Evolutionary conservation across 2,329 filamentous ascomycete genomes (phyloP).

Genomic region (Pestalotiopsis sp.): DNA sequence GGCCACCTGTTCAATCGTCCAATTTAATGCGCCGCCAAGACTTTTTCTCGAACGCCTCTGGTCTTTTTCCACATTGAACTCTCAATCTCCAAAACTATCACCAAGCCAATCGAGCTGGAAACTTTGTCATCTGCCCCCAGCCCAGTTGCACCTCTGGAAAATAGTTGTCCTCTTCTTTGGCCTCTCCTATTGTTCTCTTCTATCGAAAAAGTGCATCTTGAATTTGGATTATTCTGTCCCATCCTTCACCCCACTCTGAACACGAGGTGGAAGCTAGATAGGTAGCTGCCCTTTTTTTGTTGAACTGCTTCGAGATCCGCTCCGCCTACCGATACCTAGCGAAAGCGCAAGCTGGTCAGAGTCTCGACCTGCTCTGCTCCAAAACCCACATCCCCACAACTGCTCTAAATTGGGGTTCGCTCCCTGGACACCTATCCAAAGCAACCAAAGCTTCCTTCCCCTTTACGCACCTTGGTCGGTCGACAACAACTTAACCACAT

Average conservation of each 20-base stretch:
- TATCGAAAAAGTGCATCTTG: too few relatives aligned
- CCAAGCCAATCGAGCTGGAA: not conserved
- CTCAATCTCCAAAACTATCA: not conserved
- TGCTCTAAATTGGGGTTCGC: constrained; percentile 2
- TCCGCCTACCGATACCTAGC: not conserved
- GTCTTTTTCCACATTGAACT: not conserved
- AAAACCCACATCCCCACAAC: constrained; percentile 5
- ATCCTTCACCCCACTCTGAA: not conserved
- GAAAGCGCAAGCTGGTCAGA: not conserved
- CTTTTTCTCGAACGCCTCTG: not conserved
- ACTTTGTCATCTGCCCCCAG: not conserved
- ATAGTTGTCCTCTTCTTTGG: not conserved
- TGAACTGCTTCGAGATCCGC: not conserved
- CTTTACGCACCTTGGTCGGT: not conserved
- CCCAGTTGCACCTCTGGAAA: not conserved
- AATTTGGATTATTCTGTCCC: not conserved
- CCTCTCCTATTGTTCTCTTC: not conserved
- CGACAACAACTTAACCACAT: not conserved
- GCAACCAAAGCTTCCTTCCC: not conserved
- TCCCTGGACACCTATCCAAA: not conserved
- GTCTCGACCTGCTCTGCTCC: constrained; percentile 2
- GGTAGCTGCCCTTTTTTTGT: too few relatives aligned
- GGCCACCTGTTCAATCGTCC: constrained; percentile 14
- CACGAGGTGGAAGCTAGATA: too few relatives aligned
- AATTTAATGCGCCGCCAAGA: constrained; percentile 9